Evolutionary conservation across 1,284 basidiomycete genomes (phyloP).

Genomic region (Fomes fomentarius): DNA sequence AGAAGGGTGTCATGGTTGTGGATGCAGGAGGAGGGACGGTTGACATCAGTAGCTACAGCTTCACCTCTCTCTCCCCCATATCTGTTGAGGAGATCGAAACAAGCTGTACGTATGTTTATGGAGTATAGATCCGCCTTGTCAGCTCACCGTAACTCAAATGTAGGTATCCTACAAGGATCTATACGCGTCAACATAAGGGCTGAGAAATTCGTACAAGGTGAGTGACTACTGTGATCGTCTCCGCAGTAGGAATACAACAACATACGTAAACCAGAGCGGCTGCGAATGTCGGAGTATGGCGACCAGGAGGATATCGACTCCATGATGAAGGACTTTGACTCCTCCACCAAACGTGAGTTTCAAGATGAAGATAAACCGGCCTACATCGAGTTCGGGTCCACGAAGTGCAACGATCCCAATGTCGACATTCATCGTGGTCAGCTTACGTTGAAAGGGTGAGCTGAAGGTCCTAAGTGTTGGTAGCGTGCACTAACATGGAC

Average conservation of each 20-base stretch:
- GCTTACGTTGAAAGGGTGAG: conserved; percentile 39
- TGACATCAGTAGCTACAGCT: conserved; percentile 53
- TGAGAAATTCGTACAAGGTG: conserved; percentile 34
- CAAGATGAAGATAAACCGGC: conserved; percentile 36
- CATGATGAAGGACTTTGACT: conserved; percentile 44
- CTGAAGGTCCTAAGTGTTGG: no score
- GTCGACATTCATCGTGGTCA: conserved; percentile 45
- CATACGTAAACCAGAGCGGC: conserved; percentile 33
- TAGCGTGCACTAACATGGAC: no score
- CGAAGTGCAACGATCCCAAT: conserved; percentile 37
- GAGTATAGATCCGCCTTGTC: background rate
- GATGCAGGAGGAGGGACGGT: conserved; percentile 63
- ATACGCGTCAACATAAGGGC: conserved; percentile 35
- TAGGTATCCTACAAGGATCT: conserved; percentile 32
- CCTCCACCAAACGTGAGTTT: conserved; percentile 45
- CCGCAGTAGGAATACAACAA: no score
- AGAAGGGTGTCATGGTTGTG: conserved; percentile 53
- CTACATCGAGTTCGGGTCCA: conserved; percentile 46
- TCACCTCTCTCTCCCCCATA: conserved; percentile 26
- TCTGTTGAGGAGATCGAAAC: conserved; percentile 43
- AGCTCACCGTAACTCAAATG: no score
- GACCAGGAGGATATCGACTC: conserved; percentile 36
- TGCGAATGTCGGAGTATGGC: conserved; percentile 38
- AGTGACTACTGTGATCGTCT: no score
- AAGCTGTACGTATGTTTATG: conserved; percentile 38